Evolutionary conservation across 139 green algal genomes (phyloP), one percentile per base, ranked within the genome.

Genomic region (Limnomonas spitsbergensis): DNA sequence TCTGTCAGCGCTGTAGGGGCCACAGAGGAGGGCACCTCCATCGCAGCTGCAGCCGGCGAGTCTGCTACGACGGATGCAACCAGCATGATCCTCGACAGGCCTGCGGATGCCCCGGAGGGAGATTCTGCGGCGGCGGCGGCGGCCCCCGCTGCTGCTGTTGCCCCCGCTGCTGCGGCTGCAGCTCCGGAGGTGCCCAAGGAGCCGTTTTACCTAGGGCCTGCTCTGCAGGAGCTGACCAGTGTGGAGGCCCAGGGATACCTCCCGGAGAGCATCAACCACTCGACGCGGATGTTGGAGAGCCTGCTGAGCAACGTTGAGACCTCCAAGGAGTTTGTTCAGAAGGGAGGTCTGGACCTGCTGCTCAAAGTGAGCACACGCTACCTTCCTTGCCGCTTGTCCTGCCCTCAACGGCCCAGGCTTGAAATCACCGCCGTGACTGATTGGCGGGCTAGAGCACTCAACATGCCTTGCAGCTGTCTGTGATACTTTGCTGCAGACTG

Each of bases 201-300:
- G 37, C 81, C 77, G 14, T 86, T 72, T 35, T 76, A 86, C 38
- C 81, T 82, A 29, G 67, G 36, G 6, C 35, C 69, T 24, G 70
- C 80, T 26, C 36, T 53, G 38, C 36, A 31, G 7, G 38, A 66
- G 39, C 7, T 42, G 9, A 7, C 4, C 35, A 74, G 68, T 32
- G 68, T 47, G 4, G 68, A 74, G 68, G 68, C 68, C 24, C 68
- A 83, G 56, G 27, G 54, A 2, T 83, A 84, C 54, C 85, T 98
- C 7, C 81, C 87, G 4, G 91, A 97, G 32, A 88, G 81, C n/a
- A 88, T 97, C 39, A 86, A 53, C 36, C 86, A 91, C 73, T 78
- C 89, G 3, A 88, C 89, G 0, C 89, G 92, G 39, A 90, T 97
- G 89, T 84, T 98, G 71, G 94, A 98, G 81, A 79, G 79, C 9